A percentile compares a stretch with the other conserved stretches of the same genome.
phyloP scores from a whole-genome alignment of 257 asterid genomes.

The Solanum ahanhuiri region DNA sequence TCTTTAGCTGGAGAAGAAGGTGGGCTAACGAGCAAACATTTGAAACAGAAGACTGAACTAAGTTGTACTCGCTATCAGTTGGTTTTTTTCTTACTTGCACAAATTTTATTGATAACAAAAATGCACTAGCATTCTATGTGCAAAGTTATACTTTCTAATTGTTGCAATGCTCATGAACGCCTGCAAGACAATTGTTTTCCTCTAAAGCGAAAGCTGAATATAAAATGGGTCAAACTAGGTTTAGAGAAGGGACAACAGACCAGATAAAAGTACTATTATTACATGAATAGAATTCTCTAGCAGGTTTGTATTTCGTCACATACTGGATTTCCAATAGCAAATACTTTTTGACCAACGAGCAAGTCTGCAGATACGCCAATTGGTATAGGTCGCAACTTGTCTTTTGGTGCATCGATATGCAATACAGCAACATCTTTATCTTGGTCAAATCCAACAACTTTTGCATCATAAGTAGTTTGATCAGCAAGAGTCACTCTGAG shows the following conservation, averaged over 20 bases:
- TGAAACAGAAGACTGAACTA: neutral
- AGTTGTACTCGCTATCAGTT: neutral
- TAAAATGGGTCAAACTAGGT: neutral
- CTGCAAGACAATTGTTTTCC: neutral
- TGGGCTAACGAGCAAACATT: neutral
- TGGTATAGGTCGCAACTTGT: constrained; percentile 83
- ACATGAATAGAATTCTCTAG: neutral
- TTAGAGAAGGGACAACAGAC: neutral
- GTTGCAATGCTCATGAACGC: neutral
- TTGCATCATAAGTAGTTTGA: constrained; percentile 83
- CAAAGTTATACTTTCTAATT: neutral
- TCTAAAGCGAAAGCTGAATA: neutral
- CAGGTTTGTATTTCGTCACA: constrained; percentile 9
- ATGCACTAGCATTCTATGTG: neutral
- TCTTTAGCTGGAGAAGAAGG: neutral
- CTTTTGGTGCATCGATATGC: constrained; percentile 59
- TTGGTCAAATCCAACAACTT: constrained; percentile 93
- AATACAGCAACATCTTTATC: constrained; percentile 98
- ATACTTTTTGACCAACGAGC: constrained; percentile 99
- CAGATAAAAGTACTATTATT: neutral
- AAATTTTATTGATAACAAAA: neutral
- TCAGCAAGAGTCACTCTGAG: constrained; percentile 86
- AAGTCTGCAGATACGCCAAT: constrained; percentile 85
- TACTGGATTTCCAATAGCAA: constrained; percentile 96
- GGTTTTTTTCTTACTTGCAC: neutral